Conservation (phyloP, 345 rosid genomes). For the Syzygium aqueum region DNA sequence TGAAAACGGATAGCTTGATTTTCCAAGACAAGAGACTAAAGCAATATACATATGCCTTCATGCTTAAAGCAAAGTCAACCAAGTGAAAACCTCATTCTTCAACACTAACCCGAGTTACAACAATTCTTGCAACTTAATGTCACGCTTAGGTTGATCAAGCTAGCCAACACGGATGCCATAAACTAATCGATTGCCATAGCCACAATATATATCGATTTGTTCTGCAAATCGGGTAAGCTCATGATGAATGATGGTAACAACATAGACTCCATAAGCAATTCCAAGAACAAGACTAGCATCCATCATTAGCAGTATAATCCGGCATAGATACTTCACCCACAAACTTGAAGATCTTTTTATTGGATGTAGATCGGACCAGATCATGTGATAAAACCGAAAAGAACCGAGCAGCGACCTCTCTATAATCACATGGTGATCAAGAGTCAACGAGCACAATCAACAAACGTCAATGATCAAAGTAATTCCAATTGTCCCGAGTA, state of each 20-base stretch:
- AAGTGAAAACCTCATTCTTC: not conserved
- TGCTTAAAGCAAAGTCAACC: not conserved
- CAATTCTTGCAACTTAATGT: not conserved
- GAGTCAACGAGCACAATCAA: not conserved
- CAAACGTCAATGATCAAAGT: not conserved
- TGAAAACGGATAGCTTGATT: not conserved
- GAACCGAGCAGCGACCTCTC: not conserved
- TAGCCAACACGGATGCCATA: not conserved
- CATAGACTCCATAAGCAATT: not conserved
- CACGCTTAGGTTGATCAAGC: not conserved
- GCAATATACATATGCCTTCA: not conserved
- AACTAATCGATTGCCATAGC: not conserved
- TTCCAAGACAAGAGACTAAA: not conserved
- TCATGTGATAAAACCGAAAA: not conserved
- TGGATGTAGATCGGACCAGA: not conserved
- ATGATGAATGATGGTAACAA: not conserved
- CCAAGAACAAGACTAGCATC: not conserved
- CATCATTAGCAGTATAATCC: not conserved
- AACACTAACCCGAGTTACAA: not conserved
- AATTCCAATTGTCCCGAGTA: not conserved
- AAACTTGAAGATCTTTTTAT: not conserved
- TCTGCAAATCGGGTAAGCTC: not conserved
- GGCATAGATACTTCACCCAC: not conserved
- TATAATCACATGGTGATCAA: not conserved
- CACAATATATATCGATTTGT: not conserved